Conservation (phyloP, 2,329 filamentous ascomycete species). For the Amauroascus niger region DNA sequence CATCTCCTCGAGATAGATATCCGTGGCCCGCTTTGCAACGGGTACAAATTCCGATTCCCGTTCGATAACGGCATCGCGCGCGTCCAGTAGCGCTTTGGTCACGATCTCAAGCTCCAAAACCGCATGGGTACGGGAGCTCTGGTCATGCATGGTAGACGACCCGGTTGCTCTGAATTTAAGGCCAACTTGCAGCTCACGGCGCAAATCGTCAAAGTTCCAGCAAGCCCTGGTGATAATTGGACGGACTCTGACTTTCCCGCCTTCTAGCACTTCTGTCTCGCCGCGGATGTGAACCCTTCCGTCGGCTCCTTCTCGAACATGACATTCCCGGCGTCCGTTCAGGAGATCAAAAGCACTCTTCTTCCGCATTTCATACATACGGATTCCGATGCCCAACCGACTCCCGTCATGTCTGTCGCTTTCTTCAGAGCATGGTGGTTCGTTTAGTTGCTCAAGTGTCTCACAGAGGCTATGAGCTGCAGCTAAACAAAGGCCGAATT, state of each 20-base stretch:
- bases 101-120: constrained; percentile 38
- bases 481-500: constrained; percentile 33
- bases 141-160: constrained; percentile 36
- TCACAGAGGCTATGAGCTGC: constrained; percentile 27
- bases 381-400: constrained; percentile 31
- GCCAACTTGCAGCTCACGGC: constrained; percentile 23
- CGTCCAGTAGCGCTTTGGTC: constrained; percentile 29
- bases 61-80: constrained; percentile 33
- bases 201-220: constrained; percentile 31
- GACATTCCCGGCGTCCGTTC: constrained; percentile 32
- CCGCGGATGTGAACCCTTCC: constrained; percentile 36
- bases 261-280: constrained; percentile 34
- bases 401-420: background rate
- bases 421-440: background rate
- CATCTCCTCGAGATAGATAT: constrained; percentile 35
- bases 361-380: constrained; percentile 36
- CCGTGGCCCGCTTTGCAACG: constrained; percentile 36
- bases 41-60: constrained; percentile 39
- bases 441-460: constrained; percentile 23
- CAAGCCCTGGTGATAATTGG: constrained; percentile 31
- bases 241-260: constrained; percentile 35
- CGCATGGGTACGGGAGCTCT: constrained; percentile 40
- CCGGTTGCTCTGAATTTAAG: constrained; percentile 28
- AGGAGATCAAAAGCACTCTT: constrained; percentile 38
- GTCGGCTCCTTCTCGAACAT: constrained; percentile 36